These are phyloP conservation scores for Solanum lycopersicoides DNA, from an alignment of 257 asterid genomes.

Conservation along the genomic window DNA sequence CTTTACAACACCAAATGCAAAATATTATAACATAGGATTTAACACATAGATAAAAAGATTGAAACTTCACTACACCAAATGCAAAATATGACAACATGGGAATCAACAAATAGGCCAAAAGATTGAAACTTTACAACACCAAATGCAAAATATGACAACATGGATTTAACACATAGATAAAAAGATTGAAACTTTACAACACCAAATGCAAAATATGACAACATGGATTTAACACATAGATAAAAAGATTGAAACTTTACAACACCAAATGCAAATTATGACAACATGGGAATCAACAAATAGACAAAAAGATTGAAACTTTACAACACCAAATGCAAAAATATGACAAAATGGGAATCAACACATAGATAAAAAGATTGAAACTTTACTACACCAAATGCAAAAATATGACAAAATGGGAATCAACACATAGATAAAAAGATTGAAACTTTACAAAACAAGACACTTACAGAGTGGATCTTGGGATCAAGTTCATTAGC, in stretches of 20 bases:
- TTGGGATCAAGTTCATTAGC: constrained; percentile 35
- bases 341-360: background rate
- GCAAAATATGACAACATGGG: background rate
- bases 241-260: background rate
- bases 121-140: background rate
- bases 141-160: background rate
- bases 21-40: background rate
- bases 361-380: background rate
- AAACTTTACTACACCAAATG: background rate
- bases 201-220: too few species aligned
- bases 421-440: background rate
- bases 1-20: background rate
- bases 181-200: background rate
- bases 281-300: background rate
- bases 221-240: background rate
- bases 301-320: background rate
- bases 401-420: background rate
- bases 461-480: constrained; percentile 31
- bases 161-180: background rate
- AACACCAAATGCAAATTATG: background rate
- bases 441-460: background rate
- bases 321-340: background rate
- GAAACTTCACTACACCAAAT: background rate
- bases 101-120: background rate
- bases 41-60: background rate